Evolutionary conservation across 768 basidiomycete genomes (phyloP).

Genomic region (Lentinus tigrinus): DNA sequence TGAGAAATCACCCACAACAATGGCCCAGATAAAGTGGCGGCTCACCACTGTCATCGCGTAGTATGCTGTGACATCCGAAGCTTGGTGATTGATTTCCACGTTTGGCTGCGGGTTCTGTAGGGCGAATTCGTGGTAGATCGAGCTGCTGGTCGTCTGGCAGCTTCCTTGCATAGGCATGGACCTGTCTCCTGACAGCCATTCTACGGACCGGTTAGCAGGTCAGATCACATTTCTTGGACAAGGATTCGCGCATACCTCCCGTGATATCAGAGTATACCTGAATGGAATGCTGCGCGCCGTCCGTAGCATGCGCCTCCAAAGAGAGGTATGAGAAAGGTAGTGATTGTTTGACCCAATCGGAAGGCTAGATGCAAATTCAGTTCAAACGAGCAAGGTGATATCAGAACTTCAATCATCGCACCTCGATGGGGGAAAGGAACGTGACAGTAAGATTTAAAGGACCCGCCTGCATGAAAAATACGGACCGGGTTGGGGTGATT

Average conservation of each 20-base stretch:
- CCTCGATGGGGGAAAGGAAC: slow-evolving; percentile 41
- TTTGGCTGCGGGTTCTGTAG: slow-evolving; percentile 2
- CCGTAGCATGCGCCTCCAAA: slow-evolving; percentile 29
- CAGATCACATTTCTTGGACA: too few relatives aligned
- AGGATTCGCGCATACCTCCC: slow-evolving; percentile 33
- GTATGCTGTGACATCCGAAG: slow-evolving; percentile 12
- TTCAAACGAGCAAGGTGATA: neutral
- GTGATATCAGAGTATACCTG: slow-evolving; percentile 41
- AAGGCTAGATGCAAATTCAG: slow-evolving; percentile 23
- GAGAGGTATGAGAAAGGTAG: slow-evolving; percentile 40
- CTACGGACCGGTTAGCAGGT: neutral
- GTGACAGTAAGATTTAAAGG: slow-evolving; percentile 35
- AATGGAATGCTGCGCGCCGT: slow-evolving; percentile 32
- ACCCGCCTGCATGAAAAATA: slow-evolving; percentile 33
- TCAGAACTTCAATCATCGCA: slow-evolving; percentile 7
- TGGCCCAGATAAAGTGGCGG: neutral
- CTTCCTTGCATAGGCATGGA: slow-evolving; percentile 2
- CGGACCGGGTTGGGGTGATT: slow-evolving; percentile 37
- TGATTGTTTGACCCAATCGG: slow-evolving; percentile 37
- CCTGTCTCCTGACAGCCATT: slow-evolving; percentile 17
- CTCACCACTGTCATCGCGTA: slow-evolving; percentile 14
- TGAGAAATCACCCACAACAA: too few relatives aligned
- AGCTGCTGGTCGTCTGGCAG: neutral
- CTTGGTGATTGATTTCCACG: slow-evolving; percentile 8
- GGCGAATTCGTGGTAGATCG: slow-evolving; percentile 14